A percentile compares a stretch with the other conserved stretches of the same genome.
These are phyloP conservation scores for Schrenkiella parvula DNA, from an alignment of 345 rosid genomes.

Conservation along the genomic window DNA sequence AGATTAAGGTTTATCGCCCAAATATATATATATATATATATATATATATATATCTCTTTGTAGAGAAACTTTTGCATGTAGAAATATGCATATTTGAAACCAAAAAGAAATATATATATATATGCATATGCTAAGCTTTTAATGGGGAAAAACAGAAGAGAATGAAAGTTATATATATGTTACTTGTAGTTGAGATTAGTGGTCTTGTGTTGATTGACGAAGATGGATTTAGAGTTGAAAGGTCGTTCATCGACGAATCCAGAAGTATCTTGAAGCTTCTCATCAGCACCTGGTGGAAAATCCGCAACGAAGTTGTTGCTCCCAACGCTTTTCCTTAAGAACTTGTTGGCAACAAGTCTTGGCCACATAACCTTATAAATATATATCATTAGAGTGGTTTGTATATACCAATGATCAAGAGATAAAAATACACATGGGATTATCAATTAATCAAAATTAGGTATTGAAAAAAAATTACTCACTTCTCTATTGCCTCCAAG, in stretches of 20 bases:
- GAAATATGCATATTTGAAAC: background rate
- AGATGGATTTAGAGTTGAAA: slow-evolving; percentile 27
- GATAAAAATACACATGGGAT: background rate
- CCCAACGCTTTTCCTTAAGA: slow-evolving; percentile 56
- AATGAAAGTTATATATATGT: background rate
- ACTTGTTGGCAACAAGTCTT: slow-evolving; percentile 64
- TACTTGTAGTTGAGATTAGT: slow-evolving; percentile 51
- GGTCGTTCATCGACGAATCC: slow-evolving; percentile 28
- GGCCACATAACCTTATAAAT: slow-evolving; percentile 66
- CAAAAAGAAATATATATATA: background rate
- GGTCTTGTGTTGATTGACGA: slow-evolving; percentile 34
- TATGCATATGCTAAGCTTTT: background rate
- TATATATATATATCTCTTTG: background rate
- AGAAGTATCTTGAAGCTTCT: slow-evolving; percentile 29
- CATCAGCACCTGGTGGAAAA: slow-evolving; percentile 42
- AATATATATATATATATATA: background rate
- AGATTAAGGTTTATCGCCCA: background rate
- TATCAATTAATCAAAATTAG: background rate
- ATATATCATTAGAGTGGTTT: background rate
- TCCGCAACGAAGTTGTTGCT: slow-evolving; percentile 78
- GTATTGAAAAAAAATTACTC: slow-evolving; percentile 14
- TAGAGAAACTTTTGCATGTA: background rate
- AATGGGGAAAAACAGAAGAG: background rate
- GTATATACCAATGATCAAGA: background rate
- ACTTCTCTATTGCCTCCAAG: slow-evolving; percentile 45